Base-by-base conservation (phyloP, 2,329 filamentous ascomycete species). In the Penicillium hordei region DNA sequence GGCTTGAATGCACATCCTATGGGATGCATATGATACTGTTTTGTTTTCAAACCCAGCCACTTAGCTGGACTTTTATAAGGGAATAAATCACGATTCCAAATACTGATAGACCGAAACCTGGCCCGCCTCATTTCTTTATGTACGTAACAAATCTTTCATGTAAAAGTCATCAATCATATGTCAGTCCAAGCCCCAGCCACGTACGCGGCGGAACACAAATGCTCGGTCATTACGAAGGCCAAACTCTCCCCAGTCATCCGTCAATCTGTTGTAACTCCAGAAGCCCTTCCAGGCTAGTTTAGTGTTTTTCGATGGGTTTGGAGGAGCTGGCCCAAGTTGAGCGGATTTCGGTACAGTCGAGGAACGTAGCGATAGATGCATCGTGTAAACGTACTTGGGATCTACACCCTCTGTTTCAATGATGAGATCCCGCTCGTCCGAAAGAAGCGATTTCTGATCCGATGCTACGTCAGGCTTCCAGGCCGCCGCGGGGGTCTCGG, bases 211-310 rank as follows among this genome's bases (percentile, higher is more conserved):
- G 76, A 85, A 88, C 59, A 84, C 85, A 68, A 82, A 88, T 1
- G 83, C 75, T 60, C 80, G 76, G 72, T 87, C 83, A 67, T 88
- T 85, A 69, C 82, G 83, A 65, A 88, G 68, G 2, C 78, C 79
- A 75, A 97, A 97, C 76, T 90, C 89, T 4, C 82, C 90, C 89
- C 90, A 94, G 75, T 97, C 93, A 72, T 96, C 92, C 8, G 91
- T 96, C 68, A 96, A 75, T 65, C 85, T 84, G 71, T 97, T 96
- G 71, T 95, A 93, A 77, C 88, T 93, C 85, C 91, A 96, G 72
- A 93, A 97, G 0, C 89, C 89, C 67, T 89, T 89, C 93, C 94
- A 99, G 0, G 81, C 78, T 50, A 99, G 76, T 76, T 95, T 96
- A 61, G 93, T 97, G 69, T 95, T 96, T 70, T 86, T 86, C 0